phyloP scores from a whole-genome alignment of 2,329 filamentous ascomycete species.

The Aspergillus pseudotamarii region DNA sequence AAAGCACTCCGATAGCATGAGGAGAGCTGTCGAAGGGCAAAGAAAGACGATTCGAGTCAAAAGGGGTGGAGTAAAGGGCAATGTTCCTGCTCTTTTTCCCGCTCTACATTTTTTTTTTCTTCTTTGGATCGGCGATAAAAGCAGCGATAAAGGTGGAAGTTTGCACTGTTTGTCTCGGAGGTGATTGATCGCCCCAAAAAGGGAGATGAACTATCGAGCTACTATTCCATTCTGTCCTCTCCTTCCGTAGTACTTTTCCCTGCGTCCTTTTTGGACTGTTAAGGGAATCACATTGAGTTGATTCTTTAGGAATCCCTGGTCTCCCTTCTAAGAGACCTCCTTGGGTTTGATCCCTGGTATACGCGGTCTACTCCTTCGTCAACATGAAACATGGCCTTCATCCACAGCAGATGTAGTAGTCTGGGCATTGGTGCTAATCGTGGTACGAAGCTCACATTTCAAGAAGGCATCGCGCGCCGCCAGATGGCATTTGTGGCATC shows the following conservation, averaged over 20 bases:
- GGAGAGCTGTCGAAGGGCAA: slow-evolving; percentile 18
- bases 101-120: slow-evolving; percentile 13
- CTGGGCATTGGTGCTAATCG: neutral
- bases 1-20: slow-evolving; percentile 54
- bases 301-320: slow-evolving; percentile 10
- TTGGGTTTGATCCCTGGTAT: neutral
- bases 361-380: neutral
- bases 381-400: neutral
- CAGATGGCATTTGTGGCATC: slow-evolving; percentile 16
- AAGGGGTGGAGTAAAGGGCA: neutral
- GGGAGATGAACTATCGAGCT: neutral
- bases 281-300: neutral
- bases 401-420: neutral
- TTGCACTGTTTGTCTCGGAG: slow-evolving; percentile 37
- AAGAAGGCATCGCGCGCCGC: slow-evolving; percentile 11
- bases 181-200: neutral
- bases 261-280: neutral
- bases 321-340: slow-evolving; percentile 16
- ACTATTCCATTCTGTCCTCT: no score
- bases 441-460: slow-evolving; percentile 8
- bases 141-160: slow-evolving; percentile 28
- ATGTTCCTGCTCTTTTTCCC: slow-evolving; percentile 10
- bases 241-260: neutral
- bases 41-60: neutral
- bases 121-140: slow-evolving; percentile 27